Evolutionary conservation across 768 basidiomycete genomes (phyloP).

Genomic region (Rubroboletus satanas): DNA sequence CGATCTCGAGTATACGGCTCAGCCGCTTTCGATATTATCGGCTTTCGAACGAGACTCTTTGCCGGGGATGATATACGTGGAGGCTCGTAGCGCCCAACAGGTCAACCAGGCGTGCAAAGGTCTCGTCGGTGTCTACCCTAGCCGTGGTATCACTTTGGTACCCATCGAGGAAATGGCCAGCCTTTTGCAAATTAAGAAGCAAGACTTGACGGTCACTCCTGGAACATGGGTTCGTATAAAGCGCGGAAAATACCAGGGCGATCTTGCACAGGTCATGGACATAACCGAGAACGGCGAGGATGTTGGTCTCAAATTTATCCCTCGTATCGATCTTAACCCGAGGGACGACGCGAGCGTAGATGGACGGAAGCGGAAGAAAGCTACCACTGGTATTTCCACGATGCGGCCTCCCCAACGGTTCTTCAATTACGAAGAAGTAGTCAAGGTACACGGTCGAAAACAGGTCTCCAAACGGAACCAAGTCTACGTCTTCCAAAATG

Average conservation of each 20-base stretch:
- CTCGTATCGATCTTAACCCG: slow-evolving; percentile 95
- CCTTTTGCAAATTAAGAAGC: slow-evolving; percentile 92
- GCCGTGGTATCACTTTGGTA: slow-evolving; percentile 77
- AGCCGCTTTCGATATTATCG: slow-evolving; percentile 82
- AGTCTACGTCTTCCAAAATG: slow-evolving; percentile 83
- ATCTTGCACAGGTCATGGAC: slow-evolving; percentile 93
- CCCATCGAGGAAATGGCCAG: slow-evolving; percentile 99
- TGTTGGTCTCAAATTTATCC: slow-evolving; percentile 88
- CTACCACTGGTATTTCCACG: slow-evolving; percentile 41
- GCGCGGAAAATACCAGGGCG: slow-evolving; percentile 90
- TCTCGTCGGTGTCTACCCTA: slow-evolving; percentile 88
- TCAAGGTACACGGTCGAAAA: slow-evolving; percentile 79
- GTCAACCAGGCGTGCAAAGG: slow-evolving; percentile 84
- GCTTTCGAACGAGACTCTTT: slow-evolving; percentile 96
- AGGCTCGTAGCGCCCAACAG: slow-evolving; percentile 83
- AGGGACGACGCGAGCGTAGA: slow-evolving; percentile 68
- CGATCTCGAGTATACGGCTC: slow-evolving; percentile 72
- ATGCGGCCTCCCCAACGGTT: slow-evolving; percentile 87
- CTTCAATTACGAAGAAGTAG: slow-evolving; percentile 91
- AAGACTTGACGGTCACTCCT: slow-evolving; percentile 75
- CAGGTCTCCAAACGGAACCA: slow-evolving; percentile 70
- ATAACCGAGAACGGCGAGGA: slow-evolving; percentile 92
- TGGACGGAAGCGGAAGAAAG: slow-evolving; percentile 78
- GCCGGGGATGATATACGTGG: slow-evolving; percentile 94
- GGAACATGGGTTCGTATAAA: slow-evolving; percentile 95